Evolutionary conservation across 1,139 yeast species (phyloP).

Genomic region (Kodamaea suecica): DNA sequence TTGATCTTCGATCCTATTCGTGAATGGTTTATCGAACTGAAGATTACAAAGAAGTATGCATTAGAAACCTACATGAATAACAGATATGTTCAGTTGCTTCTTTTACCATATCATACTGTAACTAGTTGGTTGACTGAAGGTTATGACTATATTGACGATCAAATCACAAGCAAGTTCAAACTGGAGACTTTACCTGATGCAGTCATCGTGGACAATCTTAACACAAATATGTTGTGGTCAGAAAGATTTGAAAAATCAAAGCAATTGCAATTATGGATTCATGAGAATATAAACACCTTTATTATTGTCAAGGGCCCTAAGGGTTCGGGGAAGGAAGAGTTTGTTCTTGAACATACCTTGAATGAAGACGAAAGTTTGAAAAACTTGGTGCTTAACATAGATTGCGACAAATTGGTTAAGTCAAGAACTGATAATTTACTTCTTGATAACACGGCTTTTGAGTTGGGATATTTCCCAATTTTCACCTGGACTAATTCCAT

Average conservation of each 20-base stretch:
- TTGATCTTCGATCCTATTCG: constrained; percentile 90
- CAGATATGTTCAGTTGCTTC: constrained; percentile 25
- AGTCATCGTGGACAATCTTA: constrained; percentile 16
- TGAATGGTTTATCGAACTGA: constrained; percentile 71
- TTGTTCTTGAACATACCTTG: constrained; percentile 70
- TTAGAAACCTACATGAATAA: constrained; percentile 33
- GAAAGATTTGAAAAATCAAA: constrained; percentile 68
- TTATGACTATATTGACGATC: constrained; percentile 23
- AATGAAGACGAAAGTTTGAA: constrained; percentile 41
- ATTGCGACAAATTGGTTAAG: constrained; percentile 74
- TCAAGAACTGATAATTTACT: constrained; percentile 72
- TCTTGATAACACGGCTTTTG: constrained; percentile 64
- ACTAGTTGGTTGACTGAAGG: constrained; percentile 27
- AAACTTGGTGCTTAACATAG: constrained; percentile 62
- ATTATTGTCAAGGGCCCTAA: constrained; percentile 89
- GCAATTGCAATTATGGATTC: constrained; percentile 74
- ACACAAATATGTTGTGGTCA: constrained; percentile 55
- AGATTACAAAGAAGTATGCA: constrained; percentile 54
- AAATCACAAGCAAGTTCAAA: constrained; percentile 5
- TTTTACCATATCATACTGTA: constrained; percentile 26
- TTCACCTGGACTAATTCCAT: constrained; percentile 89
- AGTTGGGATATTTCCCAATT: constrained; percentile 87
- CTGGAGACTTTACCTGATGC: constrained; percentile 5
- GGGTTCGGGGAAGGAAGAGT: constrained; percentile 87
- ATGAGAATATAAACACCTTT: constrained; percentile 62